Conservation (phyloP, 2,329 filamentous ascomycete species). For the Ustulina deusta region DNA sequence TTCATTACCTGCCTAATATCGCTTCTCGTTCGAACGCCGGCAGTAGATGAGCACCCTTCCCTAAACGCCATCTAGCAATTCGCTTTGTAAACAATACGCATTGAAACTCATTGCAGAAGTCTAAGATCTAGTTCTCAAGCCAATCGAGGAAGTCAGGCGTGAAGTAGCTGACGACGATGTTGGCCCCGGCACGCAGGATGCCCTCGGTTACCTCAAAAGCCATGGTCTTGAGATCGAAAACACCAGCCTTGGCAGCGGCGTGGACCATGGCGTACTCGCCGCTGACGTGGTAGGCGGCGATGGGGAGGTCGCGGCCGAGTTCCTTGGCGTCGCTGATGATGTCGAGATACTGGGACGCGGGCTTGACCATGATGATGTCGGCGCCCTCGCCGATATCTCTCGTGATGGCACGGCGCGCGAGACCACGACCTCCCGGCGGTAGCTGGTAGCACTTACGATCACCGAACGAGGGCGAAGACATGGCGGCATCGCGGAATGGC, state of each 20-base stretch:
- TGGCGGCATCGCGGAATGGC: constrained; percentile 95
- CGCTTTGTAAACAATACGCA: constrained; percentile 12
- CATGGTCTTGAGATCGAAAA: constrained; percentile 95
- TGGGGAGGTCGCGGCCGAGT: constrained; percentile 87
- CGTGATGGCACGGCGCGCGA: constrained; percentile 89
- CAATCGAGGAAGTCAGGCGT: constrained; percentile 82
- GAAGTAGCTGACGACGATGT: constrained; percentile 94
- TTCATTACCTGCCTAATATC: constrained; percentile 7
- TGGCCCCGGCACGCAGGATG: constrained; percentile 91
- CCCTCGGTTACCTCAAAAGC: constrained; percentile 94
- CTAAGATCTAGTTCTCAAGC: constrained; percentile 63
- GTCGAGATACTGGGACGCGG: constrained; percentile 93
- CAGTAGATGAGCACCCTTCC: background rate
- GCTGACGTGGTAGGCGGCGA: constrained; percentile 96
- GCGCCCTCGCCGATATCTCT: constrained; percentile 94
- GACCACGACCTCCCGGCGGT: constrained; percentile 88
- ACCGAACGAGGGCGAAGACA: constrained; percentile 89
- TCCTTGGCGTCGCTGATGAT: constrained; percentile 98
- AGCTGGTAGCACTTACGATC: constrained; percentile 98
- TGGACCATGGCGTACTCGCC: constrained; percentile 99
- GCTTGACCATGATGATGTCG: constrained; percentile 99
- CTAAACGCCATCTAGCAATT: constrained; percentile 31
- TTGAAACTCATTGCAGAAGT: background rate
- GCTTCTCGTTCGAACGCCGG: constrained; percentile 26
- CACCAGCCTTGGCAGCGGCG: constrained; percentile 92